Base-by-base conservation (phyloP, 2,329 filamentous ascomycete species). In the Ampelomyces quisqualis region DNA sequence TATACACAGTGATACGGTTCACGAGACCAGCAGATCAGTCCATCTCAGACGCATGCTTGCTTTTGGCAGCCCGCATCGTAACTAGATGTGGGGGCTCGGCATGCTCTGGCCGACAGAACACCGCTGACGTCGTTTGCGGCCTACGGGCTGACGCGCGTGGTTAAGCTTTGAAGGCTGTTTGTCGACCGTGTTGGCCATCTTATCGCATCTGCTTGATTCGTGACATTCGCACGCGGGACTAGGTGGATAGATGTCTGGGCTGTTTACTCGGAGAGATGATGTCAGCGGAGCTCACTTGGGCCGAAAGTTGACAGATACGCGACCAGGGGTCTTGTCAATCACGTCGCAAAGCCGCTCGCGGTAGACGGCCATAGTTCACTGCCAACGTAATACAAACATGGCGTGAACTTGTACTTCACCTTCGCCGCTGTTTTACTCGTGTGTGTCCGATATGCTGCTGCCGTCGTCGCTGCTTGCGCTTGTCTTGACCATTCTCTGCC, bases 121-220 rank as follows among this genome's bases (percentile, higher is more conserved):
- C 43, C 47, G 38, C 51, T 62, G 59, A 62, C 59, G 59, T 62
- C 50, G 57, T 49, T 51, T 17, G 18, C 43, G 40, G 55, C 47
- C 51, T 51, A 50, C 40, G 45, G 38, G 19, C 32, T 14, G 22
- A 14, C 30, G 29, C 47, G 49, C 46, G 47, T 51, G 50, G 49
- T 48, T 20, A 19, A 13, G 21, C 32, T 32, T 28, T 21, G 33
- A 14, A 34, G 42, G 47, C 46, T 45, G 24, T 49, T 35, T 43
- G 43, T 43, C 47, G 57, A 48, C 43, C 22, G 13, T 13, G 38
- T 50, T 49, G 34, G 41, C 40, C 42, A 45, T 36, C 36, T 39
- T 41, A 48, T 48, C 44, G 43, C 27, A 17, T 17, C n/a, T 37
- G 13, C 21, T 30, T 43, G 34, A 48, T 48, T 47, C 36, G 34